These are phyloP conservation scores for Chlorella vulgaris DNA, from an alignment of 139 green algal species.

Conservation along the genomic window DNA sequence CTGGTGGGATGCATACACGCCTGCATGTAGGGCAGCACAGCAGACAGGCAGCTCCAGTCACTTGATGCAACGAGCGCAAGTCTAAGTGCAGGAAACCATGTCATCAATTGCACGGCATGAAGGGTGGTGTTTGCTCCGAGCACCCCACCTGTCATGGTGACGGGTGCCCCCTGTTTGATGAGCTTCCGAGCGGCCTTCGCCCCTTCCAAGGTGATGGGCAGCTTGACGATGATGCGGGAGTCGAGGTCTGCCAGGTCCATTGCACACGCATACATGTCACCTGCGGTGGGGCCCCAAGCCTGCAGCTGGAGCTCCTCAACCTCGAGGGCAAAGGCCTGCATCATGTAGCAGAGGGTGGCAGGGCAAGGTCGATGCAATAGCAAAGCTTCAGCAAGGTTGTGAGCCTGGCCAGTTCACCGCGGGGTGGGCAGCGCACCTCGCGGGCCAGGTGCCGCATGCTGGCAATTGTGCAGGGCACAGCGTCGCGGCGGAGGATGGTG, in stretches of 20 bases:
- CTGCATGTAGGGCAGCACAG: conserved; percentile 20
- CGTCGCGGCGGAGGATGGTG: conserved; percentile 71
- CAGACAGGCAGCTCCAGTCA: neutral
- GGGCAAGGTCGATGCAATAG: neutral
- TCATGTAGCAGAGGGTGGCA: neutral
- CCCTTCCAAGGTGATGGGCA: conserved; percentile 75
- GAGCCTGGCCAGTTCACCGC: too few relatives aligned
- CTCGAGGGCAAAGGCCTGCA: conserved; percentile 54
- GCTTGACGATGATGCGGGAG: conserved; percentile 62
- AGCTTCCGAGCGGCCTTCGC: conserved; percentile 64
- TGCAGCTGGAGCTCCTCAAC: conserved; percentile 77
- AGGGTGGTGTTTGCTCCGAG: too few relatives aligned
- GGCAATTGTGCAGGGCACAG: conserved; percentile 64
- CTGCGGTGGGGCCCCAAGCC: conserved; percentile 67
- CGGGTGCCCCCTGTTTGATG: conserved; percentile 49
- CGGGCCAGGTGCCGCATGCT: conserved; percentile 47
- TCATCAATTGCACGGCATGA: too few relatives aligned
- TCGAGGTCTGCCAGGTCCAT: conserved; percentile 28
- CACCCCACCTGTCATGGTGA: conserved; percentile 76
- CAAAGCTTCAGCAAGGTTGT: too few relatives aligned
- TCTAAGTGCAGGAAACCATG: too few relatives aligned
- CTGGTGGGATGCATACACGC: conserved; percentile 64
- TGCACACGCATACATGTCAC: conserved; percentile 59
- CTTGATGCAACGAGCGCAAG: too few relatives aligned
- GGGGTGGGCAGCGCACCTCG: conserved; percentile 24